Evolutionary conservation across 106 monocot genomes (phyloP).

Genomic region (Phalaenopsis equestris): DNA sequence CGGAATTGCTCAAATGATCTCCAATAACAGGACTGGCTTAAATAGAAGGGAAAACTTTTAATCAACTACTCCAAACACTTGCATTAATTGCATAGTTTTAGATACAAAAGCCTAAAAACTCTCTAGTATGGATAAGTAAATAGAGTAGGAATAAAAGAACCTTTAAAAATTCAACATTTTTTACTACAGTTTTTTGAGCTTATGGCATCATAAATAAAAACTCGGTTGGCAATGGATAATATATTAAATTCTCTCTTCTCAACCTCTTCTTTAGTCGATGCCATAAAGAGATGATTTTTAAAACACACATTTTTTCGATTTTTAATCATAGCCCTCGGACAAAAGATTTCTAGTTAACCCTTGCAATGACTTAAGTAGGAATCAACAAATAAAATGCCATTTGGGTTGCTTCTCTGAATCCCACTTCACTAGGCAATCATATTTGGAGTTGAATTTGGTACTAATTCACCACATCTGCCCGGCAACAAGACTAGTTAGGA

Average conservation of each 20-base stretch:
- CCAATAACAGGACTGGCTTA: not conserved
- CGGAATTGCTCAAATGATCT: too few relatives aligned
- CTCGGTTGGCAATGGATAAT: not conserved
- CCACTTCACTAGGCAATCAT: not conserved
- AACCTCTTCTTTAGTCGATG: not conserved
- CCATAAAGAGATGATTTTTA: not conserved
- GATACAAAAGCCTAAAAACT: not conserved
- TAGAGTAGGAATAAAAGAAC: not conserved
- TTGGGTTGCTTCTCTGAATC: not conserved
- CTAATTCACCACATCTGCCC: not conserved
- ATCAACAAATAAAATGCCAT: not conserved
- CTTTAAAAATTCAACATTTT: not conserved
- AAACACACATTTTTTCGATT: not conserved
- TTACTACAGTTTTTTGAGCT: not conserved
- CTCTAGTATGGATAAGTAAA: not conserved
- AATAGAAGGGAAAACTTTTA: not conserved
- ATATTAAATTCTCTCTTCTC: not conserved
- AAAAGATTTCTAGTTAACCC: not conserved
- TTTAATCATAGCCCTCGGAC: not conserved
- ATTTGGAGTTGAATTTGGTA: not conserved
- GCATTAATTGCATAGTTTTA: conserved; percentile 1
- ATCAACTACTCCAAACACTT: not conserved
- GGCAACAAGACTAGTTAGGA: not conserved
- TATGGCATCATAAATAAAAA: not conserved
- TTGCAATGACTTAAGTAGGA: not conserved